Percentiles rank a stretch among this genome's conserved stretches.
These are phyloP conservation scores for Kodamaea alishanica DNA, from an alignment of 1,139 yeast genomes.

Conservation along the genomic window DNA sequence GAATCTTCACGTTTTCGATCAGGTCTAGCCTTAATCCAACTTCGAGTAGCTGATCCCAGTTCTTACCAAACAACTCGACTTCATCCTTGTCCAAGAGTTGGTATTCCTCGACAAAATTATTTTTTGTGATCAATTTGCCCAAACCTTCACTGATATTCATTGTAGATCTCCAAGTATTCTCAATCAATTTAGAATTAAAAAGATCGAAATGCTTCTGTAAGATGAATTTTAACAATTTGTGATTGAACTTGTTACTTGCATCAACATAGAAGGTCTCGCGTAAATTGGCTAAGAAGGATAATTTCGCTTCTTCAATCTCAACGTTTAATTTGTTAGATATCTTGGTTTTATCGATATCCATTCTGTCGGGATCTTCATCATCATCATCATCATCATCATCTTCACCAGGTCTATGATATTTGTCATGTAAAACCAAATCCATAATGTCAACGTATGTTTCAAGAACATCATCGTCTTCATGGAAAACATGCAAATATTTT, in stretches of 20 bases:
- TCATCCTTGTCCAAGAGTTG: conserved; percentile 9
- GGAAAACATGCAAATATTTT: conserved; percentile 40
- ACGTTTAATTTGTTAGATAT: conserved; percentile 26
- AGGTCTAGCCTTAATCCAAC: conserved; percentile 42
- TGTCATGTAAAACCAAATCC: conserved; percentile 31
- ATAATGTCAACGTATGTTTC: conserved; percentile 39
- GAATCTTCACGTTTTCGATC: conserved; percentile 63
- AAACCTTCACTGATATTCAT: conserved; percentile 39
- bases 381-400: conserved; percentile 26
- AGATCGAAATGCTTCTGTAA: conserved; percentile 18
- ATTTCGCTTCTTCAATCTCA: conserved; percentile 37
- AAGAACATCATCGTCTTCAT: conserved; percentile 36
- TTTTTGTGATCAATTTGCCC: conserved; percentile 6
- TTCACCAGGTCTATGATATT: conserved; percentile 19
- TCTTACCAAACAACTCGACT: conserved; percentile 14
- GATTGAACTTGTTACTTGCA: conserved; percentile 16
- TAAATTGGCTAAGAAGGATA: conserved; percentile 31
- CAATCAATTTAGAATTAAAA: conserved; percentile 30
- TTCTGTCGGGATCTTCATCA: conserved; percentile 26
- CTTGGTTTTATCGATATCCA: conserved; percentile 24
- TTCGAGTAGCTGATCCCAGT: conserved; percentile 24
- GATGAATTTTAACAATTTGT: conserved; percentile 24
- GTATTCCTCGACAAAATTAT: not conserved
- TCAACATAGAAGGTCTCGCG: conserved; percentile 25
- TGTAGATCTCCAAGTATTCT: conserved; percentile 60